Evolutionary conservation across 306 rosid genomes (phyloP), one percentile per base, ranked within the genome.

Genomic region (Crotalaria pallida): DNA sequence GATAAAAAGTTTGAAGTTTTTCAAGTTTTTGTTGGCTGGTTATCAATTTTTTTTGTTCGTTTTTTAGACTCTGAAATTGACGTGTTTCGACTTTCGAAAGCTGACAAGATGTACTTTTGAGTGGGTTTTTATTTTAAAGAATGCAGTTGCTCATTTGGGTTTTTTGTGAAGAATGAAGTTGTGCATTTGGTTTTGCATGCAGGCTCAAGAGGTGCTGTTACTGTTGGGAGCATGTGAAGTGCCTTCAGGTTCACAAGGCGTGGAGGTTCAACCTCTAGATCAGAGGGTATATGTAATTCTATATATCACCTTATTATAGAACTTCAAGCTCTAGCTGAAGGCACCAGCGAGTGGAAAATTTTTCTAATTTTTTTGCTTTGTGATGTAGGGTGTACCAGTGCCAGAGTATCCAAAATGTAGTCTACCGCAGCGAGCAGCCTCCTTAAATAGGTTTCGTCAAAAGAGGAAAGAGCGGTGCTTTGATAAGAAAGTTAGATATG

Each of bases 401-500:
- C 8, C 58, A 34, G 98, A 89, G 24, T 79, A 57, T 60, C 96
- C 62, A 48, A 84, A 82, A 44, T 84, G 89, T 78, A 84, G 81
- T 82, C 96, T 82, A 58, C 89, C 98, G 7, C 98, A 92, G 49
- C 86, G 98, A 69, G 98, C 79, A 0, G 98, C 96, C 0, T 89
- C 98, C 0, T 88, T 92, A 70, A 71, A 6, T 80, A 87, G 98
- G 80, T 92, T 92, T 43, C 90, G 96, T 15, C 96, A 92, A 85
- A 92, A 92, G 85, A 87, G 96, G 78, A 92, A 92, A 81, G 96
- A 88, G 64, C 88, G 96, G 21, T 83, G 88, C 85, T 92, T 88
- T 65, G 98, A 92, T 77, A 92, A 92, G 87, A 92, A 92, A 92
- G 96, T 92, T 65, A 78, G 98, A 86, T 92, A 92, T 68, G 27